A percentile compares a stretch with the other conserved stretches of the same genome.
Evolutionary conservation across 192 early-diverging fungal genomes (phyloP).

Genomic region (Gigaspora rosea): DNA sequence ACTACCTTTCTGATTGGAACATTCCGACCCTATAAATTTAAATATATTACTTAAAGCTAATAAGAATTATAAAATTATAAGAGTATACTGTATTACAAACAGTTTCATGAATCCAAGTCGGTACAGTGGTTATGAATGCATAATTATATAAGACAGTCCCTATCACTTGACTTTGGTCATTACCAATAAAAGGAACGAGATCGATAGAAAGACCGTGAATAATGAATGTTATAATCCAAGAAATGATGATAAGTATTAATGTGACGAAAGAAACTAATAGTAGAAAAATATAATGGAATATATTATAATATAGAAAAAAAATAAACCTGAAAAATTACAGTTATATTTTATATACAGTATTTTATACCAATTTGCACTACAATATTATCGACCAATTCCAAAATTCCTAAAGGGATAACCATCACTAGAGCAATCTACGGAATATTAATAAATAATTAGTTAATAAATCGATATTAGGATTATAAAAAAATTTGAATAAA

Average conservation of each 20-base stretch:
- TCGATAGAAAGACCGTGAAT: constrained; percentile 48
- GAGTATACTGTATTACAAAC: constrained; percentile 22
- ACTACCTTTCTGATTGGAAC: constrained; percentile 64
- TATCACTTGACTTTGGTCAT: constrained; percentile 52
- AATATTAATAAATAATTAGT: background rate
- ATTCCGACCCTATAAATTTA: constrained; percentile 39
- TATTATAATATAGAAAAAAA: background rate
- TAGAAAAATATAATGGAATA: background rate
- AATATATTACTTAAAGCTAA: no score
- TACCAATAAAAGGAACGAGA: constrained; percentile 55
- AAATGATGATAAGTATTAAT: constrained; percentile 53
- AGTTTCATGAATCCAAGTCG: constrained; percentile 66
- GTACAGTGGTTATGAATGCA: constrained; percentile 67
- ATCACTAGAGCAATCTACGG: constrained; percentile 35
- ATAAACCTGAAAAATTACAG: background rate
- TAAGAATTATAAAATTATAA: background rate
- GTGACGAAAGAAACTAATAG: constrained; percentile 54
- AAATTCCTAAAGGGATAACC: constrained; percentile 58
- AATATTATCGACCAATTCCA: constrained; percentile 71
- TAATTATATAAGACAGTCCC: constrained; percentile 75
- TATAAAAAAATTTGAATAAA: background rate
- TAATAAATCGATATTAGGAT: background rate
- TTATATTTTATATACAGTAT: background rate
- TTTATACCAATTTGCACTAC: constrained; percentile 53
- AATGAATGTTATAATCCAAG: constrained; percentile 61